phyloP scores from a whole-genome alignment of 1,139 yeast species.

The Kurtzmaniella natalensis region DNA sequence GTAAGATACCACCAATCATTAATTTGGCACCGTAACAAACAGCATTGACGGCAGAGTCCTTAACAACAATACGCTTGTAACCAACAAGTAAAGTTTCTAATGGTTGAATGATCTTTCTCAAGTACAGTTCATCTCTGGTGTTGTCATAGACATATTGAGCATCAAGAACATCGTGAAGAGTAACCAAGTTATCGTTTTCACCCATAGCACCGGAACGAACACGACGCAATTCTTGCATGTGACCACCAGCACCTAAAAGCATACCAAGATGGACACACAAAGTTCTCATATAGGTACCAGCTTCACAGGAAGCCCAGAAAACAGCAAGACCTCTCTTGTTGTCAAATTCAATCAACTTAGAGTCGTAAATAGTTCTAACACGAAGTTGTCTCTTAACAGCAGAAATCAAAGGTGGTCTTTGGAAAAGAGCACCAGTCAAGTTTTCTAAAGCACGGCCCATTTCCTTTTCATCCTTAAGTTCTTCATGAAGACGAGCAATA shows the following conservation, averaged over 20 bases:
- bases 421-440: slow-evolving; percentile 97
- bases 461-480: slow-evolving; percentile 85
- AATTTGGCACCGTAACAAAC: slow-evolving; percentile 98
- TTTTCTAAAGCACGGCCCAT: slow-evolving; percentile 86
- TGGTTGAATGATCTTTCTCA: slow-evolving; percentile 92
- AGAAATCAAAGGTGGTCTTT: slow-evolving; percentile 97
- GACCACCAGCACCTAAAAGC: slow-evolving; percentile 98
- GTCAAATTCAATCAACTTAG: slow-evolving; percentile 92
- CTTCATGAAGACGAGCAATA: slow-evolving; percentile 92
- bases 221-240: slow-evolving; percentile 99
- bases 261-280: slow-evolving; percentile 98
- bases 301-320: slow-evolving; percentile 99
- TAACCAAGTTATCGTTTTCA: slow-evolving; percentile 88
- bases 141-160: slow-evolving; percentile 98
- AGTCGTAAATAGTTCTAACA: slow-evolving; percentile 96
- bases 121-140: slow-evolving; percentile 92
- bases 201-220: slow-evolving; percentile 95
- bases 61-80: slow-evolving; percentile 94
- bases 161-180: slow-evolving; percentile 94
- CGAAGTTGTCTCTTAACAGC: slow-evolving; percentile 99
- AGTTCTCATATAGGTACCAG: slow-evolving; percentile 99
- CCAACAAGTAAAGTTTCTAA: slow-evolving; percentile 90
- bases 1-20: slow-evolving; percentile 96
- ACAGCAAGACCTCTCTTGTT: slow-evolving; percentile 96
- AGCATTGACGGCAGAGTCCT: slow-evolving; percentile 97